phyloP scores from a whole-genome alignment of 352 stramenopile genomes.

The Globisporangium mamillatum region DNA sequence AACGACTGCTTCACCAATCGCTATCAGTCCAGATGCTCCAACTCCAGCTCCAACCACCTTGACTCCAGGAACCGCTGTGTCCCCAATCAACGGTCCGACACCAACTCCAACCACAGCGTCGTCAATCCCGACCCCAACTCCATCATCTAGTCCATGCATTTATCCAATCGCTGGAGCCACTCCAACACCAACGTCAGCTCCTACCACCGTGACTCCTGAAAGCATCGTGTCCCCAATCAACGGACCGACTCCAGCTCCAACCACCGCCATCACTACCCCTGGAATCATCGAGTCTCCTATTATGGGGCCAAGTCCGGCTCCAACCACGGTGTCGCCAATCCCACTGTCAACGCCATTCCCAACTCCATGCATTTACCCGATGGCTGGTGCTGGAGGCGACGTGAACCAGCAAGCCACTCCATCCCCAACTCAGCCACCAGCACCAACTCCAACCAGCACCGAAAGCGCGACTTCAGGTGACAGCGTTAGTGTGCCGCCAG shows the following conservation, averaged over 20 bases:
- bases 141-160: conserved; percentile 4
- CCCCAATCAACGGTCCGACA: background rate
- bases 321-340: background rate
- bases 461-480: background rate
- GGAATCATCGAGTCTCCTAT: background rate
- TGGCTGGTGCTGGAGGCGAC: background rate
- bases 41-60: conserved; percentile 5
- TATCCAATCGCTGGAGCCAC: conserved; percentile 8
- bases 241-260: no score
- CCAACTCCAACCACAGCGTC: background rate
- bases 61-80: background rate
- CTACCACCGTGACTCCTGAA: conserved; percentile 3
- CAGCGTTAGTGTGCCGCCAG: background rate
- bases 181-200: background rate
- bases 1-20: conserved; percentile 2
- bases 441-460: background rate
- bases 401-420: background rate
- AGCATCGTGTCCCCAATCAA: background rate
- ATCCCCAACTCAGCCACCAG: background rate
- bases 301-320: background rate
- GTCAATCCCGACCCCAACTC: background rate
- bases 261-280: background rate
- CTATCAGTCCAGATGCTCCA: background rate
- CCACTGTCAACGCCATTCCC: background rate
- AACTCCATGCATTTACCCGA: conserved; percentile 7